Evolutionary conservation across 257 asterid genomes (phyloP).

Genomic region (Capsicum chinense): DNA sequence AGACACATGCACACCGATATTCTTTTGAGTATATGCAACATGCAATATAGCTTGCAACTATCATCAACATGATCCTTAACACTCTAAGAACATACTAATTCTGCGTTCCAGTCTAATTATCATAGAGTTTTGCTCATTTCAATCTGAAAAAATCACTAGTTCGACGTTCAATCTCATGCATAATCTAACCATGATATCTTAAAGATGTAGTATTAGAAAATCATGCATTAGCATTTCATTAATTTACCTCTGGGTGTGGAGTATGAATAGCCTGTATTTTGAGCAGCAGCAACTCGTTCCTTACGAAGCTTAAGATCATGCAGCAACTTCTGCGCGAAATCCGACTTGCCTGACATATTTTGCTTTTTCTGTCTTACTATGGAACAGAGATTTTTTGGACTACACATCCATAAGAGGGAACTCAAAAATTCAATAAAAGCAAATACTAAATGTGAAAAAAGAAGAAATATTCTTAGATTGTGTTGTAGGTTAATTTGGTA

Average conservation of each 20-base stretch:
- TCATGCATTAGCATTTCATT: background rate
- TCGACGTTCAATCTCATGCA: background rate
- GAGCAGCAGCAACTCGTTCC: constrained; percentile 65
- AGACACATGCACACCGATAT: background rate
- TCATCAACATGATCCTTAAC: background rate
- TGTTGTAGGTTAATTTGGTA: constrained; percentile 36
- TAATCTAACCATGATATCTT: background rate
- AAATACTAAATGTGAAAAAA: constrained; percentile 31
- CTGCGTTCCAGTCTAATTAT: background rate
- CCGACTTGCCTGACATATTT: constrained; percentile 65
- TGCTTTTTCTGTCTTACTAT: background rate
- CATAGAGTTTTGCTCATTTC: background rate
- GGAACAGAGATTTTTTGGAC: background rate
- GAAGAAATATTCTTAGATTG: constrained; percentile 41
- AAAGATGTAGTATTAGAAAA: background rate
- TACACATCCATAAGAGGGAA: background rate
- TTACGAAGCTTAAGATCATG: constrained; percentile 74
- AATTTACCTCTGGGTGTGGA: constrained; percentile 60
- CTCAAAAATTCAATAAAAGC: constrained; percentile 8
- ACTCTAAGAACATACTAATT: background rate
- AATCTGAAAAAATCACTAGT: background rate
- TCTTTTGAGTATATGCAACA: background rate
- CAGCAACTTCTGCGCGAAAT: constrained; percentile 90
- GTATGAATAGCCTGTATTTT: constrained; percentile 49
- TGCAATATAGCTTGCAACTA: background rate